A percentile compares a stretch with the other conserved stretches of the same genome.
phyloP scores from a whole-genome alignment of 768 basidiomycete genomes.

The Termitomyces sp. region DNA sequence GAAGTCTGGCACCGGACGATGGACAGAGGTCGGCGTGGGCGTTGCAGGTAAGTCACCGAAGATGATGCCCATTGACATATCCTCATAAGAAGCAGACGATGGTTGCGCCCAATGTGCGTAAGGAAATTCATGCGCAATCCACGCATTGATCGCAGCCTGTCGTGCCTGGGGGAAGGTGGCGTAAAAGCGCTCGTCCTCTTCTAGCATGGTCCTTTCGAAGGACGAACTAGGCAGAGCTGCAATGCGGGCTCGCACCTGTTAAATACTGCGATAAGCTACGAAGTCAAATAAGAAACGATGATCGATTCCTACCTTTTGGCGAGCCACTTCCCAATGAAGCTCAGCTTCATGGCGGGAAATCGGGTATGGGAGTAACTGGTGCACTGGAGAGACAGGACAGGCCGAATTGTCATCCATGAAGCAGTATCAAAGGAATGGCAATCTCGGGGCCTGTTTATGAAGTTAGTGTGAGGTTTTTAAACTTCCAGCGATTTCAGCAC shows the following conservation, averaged over 20 bases:
- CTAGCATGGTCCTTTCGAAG: conserved; percentile 13
- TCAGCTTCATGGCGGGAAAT: conserved; percentile 9
- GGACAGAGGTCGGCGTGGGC: background rate
- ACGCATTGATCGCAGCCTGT: conserved; percentile 10
- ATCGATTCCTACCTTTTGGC: conserved; percentile 4
- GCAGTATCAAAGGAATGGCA: background rate
- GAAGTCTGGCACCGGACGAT: background rate
- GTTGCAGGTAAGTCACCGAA: background rate
- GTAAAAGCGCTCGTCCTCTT: conserved; percentile 15
- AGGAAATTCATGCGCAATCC: conserved; percentile 5
- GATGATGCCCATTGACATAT: background rate
- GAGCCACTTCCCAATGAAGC: conserved; percentile 7
- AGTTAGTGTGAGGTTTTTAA: background rate
- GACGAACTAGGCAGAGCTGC: conserved; percentile 1
- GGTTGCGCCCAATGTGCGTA: background rate
- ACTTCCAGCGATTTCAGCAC: conserved; percentile 3
- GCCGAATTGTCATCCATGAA: background rate
- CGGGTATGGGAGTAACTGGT: background rate
- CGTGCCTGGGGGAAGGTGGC: conserved; percentile 14
- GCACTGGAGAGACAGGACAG: background rate
- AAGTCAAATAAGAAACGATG: background rate
- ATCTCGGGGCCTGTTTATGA: background rate
- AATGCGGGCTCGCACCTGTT: conserved; percentile 1
- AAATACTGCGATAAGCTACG: background rate
- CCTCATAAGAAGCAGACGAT: background rate